Evolutionary conservation across 1,284 basidiomycete genomes (phyloP).

Genomic region (Trichosporon faecale): DNA sequence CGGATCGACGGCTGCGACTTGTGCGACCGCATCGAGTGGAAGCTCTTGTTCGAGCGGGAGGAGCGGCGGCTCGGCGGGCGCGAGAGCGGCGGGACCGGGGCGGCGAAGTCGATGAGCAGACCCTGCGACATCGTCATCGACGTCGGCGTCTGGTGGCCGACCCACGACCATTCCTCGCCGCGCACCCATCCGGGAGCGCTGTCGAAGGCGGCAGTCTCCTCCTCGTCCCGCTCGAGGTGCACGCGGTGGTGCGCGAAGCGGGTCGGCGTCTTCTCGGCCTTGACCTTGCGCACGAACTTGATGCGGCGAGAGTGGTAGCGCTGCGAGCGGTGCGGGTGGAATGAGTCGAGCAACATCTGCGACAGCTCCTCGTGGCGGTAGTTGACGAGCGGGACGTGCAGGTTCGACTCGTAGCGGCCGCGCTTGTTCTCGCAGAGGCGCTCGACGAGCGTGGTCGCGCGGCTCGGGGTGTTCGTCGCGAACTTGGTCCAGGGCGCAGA

Average conservation of each 20-base stretch:
- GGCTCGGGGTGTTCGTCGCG: not conserved
- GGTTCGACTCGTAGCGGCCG: conserved; percentile 31
- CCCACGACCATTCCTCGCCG: conserved; percentile 50
- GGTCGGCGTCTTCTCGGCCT: conserved; percentile 45
- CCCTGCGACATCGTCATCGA: conserved; percentile 21
- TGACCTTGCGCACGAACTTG: conserved; percentile 54
- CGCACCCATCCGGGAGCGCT: conserved; percentile 44
- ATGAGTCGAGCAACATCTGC: conserved; percentile 55
- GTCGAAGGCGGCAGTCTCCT: conserved; percentile 48
- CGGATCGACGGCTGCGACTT: not conserved
- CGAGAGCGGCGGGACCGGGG: conserved; percentile 19
- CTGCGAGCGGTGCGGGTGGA: conserved; percentile 50
- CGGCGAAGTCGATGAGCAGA: conserved; percentile 27
- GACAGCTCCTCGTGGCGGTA: conserved; percentile 53
- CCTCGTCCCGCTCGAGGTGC: conserved; percentile 41
- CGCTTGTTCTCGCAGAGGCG: conserved; percentile 42
- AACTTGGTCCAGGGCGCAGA: conserved; percentile 30
- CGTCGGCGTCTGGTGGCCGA: conserved; percentile 28
- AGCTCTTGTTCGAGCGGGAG: not conserved
- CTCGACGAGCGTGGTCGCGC: conserved; percentile 24
- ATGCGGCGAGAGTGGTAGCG: conserved; percentile 52
- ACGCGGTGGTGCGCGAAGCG: conserved; percentile 49
- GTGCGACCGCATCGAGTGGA: not conserved
- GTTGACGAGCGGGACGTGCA: conserved; percentile 36
- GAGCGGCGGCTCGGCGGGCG: not conserved